Conservation (phyloP, 1,284 basidiomycete genomes). For the Cutaneotrichosporon dermatis region DNA sequence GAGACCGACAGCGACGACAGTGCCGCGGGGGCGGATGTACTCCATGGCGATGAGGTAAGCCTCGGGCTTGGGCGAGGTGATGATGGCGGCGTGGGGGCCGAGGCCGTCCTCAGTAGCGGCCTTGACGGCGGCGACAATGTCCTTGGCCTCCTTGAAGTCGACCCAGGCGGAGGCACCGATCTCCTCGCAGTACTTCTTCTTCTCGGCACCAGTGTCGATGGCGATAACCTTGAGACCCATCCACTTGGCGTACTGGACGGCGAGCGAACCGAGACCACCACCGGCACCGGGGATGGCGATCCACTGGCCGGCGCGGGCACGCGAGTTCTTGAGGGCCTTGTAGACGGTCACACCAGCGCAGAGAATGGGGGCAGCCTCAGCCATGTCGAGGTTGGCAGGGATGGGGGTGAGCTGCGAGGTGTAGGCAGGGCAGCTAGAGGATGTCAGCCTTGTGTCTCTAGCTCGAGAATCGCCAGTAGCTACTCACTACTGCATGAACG, state of each 20-base stretch:
- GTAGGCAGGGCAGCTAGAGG: conserved; percentile 48
- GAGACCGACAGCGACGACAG: conserved; percentile 70
- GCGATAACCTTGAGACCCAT: conserved; percentile 76
- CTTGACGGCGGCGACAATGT: conserved; percentile 44
- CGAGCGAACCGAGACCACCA: conserved; percentile 53
- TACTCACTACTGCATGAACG: conserved; percentile 29
- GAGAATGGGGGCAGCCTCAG: conserved; percentile 72
- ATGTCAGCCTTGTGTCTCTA: neutral
- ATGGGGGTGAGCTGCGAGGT: conserved; percentile 70
- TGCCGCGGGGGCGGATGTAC: conserved; percentile 61
- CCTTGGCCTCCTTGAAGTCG: conserved; percentile 60
- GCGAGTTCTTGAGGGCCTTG: conserved; percentile 73
- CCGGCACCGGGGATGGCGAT: conserved; percentile 60
- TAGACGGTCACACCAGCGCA: conserved; percentile 65
- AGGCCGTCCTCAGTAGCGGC: conserved; percentile 60
- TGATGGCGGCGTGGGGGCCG: conserved; percentile 70
- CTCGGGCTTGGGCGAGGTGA: conserved; percentile 54
- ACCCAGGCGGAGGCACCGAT: conserved; percentile 76
- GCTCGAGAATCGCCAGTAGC: neutral
- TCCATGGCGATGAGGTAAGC: conserved; percentile 68
- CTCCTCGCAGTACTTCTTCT: conserved; percentile 61
- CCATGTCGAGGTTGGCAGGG: conserved; percentile 61
- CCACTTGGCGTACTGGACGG: conserved; percentile 69
- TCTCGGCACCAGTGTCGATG: conserved; percentile 69
- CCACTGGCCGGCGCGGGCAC: conserved; percentile 70